A percentile compares a stretch with the other conserved stretches of the same genome.
phyloP scores from a whole-genome alignment of 805 yeast species.

The Ogataea kodamae region DNA sequence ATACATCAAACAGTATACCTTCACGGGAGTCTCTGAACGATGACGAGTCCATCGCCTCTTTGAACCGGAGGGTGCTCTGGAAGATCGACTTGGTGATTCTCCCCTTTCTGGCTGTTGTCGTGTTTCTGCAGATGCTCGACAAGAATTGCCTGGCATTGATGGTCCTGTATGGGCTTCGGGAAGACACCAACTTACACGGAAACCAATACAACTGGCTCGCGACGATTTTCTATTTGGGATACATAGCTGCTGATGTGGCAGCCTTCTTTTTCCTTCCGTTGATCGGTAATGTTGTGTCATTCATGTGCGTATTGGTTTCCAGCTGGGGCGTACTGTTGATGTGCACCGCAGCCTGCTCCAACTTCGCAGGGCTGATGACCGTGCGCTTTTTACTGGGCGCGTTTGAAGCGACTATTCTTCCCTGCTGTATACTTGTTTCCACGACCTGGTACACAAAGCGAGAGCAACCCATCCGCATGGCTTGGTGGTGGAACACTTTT shows the following conservation, averaged over 20 bases:
- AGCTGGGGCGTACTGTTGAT: slow-evolving; percentile 49
- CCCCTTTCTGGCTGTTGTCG: slow-evolving; percentile 30
- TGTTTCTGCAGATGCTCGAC: slow-evolving; percentile 36
- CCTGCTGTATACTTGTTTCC: slow-evolving; percentile 35
- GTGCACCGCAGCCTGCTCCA: slow-evolving; percentile 43
- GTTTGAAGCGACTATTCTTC: slow-evolving; percentile 34
- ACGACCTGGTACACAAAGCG: slow-evolving; percentile 34
- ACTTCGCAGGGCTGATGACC: slow-evolving; percentile 44
- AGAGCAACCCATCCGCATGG: slow-evolving; percentile 32
- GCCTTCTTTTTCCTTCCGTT: slow-evolving; percentile 35
- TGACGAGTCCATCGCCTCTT: no score
- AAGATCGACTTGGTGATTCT: slow-evolving; percentile 25
- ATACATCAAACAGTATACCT: no score
- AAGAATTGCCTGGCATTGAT: slow-evolving; percentile 43
- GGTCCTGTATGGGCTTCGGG: slow-evolving; percentile 42
- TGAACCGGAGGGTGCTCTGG: slow-evolving; percentile 20
- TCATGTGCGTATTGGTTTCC: slow-evolving; percentile 34
- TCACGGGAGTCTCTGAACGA: no score
- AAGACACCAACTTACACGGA: slow-evolving; percentile 39
- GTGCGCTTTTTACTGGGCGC: slow-evolving; percentile 50
- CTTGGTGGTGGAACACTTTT: slow-evolving; percentile 33
- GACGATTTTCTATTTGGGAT: slow-evolving; percentile 61
- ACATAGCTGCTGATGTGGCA: slow-evolving; percentile 55
- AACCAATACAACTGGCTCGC: slow-evolving; percentile 52
- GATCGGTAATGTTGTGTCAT: slow-evolving; percentile 30